Base-by-base conservation (phyloP, 352 stramenopile species). In the Globisporangium carolinianum region DNA sequence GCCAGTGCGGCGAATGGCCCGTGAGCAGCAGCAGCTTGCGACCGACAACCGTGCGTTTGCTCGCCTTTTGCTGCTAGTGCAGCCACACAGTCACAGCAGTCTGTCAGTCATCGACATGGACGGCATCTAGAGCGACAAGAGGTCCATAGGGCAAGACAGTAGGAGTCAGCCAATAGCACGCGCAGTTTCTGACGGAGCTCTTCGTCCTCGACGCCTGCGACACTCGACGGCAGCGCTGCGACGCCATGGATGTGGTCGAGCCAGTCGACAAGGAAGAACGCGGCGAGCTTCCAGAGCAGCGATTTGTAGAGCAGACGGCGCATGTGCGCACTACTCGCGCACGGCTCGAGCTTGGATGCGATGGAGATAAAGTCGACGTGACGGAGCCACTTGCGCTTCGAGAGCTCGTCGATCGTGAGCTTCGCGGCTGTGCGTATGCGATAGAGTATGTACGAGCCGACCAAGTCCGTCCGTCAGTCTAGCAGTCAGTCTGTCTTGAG, bases 351-450 rank as follows among this genome's bases (percentile, higher is more conserved):
- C 55, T 70, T 78, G 14, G 71, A 68, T 2, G 64, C 46, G 14
- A 72, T 61, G 5, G 74, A 76, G 39, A 87, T 56, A 55, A 87
- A 87, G 42, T 80, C 71, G 12, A 88, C 57, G 41, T 77, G 65
- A 10, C 78, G 73, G 12, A 88, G 57, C 78, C 78, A 88, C 48
- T 78, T 80, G 32, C 69, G 69, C 24, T 68, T 62, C 36, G 81
- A 55, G 10, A 88, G 55, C 15, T 83, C 67, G 37, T 68, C 62
- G 10, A 79, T 70, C 18, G 58, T 72, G 9, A 65, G 59, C 46
- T 67, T 73, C n/a, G 61, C 65, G 11, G 62, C 72, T 82, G 54
- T 9, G 1, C 36, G 3, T 7, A 42, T 42, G 38, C 7, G 38
- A 11, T 11, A 42, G 38, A 10, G 10, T 7, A 42, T 2, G 38